Conservation (phyloP, 345 rosid genomes). For the Eucalyptus paniculata region DNA sequence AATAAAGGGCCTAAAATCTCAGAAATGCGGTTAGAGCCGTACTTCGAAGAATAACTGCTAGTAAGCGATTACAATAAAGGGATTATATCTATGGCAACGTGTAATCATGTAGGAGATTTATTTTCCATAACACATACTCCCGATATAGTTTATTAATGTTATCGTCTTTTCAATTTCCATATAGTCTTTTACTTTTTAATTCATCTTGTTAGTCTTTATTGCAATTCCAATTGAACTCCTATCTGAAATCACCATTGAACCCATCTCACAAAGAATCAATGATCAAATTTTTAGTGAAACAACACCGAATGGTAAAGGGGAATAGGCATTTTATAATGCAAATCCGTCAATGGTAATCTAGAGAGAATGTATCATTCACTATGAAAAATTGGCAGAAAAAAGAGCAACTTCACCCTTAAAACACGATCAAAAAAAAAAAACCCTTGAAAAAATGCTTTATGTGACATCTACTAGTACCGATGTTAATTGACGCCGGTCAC, state of each 20-base stretch:
- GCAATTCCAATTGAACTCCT: background rate
- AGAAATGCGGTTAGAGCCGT: background rate
- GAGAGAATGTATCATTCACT: too few species aligned
- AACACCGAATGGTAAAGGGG: too few species aligned
- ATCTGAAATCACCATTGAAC: background rate
- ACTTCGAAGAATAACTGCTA: background rate
- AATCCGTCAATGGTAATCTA: too few species aligned
- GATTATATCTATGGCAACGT: background rate
- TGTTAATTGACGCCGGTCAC: background rate
- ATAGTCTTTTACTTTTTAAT: background rate
- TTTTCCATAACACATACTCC: background rate
- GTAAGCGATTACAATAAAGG: background rate
- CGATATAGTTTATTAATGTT: background rate
- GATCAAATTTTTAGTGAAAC: fast-evolving
- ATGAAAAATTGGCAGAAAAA: too few species aligned
- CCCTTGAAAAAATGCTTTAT: too few species aligned
- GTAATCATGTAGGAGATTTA: background rate
- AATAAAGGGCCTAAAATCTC: background rate
- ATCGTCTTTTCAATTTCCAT: background rate
- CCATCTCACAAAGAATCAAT: background rate
- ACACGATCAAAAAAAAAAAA: too few species aligned
- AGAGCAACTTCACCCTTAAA: too few species aligned
- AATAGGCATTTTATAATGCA: too few species aligned
- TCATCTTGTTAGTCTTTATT: background rate
- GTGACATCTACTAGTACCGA: background rate